Evolutionary conservation across 257 asterid species (phyloP).

Genomic region (Voacanga thouarsii): DNA sequence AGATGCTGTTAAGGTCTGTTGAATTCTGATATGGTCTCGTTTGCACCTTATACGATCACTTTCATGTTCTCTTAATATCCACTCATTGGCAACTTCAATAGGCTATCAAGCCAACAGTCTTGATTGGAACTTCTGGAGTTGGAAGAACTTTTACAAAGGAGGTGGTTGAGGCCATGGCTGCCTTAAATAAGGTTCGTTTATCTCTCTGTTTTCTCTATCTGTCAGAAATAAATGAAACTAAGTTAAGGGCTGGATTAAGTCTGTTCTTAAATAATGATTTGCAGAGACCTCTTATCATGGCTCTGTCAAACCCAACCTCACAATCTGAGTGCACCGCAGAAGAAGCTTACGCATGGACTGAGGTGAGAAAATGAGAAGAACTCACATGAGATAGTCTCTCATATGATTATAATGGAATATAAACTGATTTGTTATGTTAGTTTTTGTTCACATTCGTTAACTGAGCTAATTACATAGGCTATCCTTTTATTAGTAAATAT

Average conservation of each 20-base stretch:
- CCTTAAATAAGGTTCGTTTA: slow-evolving; percentile 55
- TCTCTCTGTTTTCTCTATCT: not conserved
- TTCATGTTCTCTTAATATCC: slow-evolving; percentile 3
- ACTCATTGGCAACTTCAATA: slow-evolving; percentile 23
- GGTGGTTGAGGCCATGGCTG: slow-evolving; percentile 81
- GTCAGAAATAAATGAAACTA: not conserved
- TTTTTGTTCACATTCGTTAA: not conserved
- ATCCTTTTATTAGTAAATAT: slow-evolving; percentile 1
- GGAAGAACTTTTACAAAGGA: slow-evolving; percentile 83
- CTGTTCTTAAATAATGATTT: slow-evolving; percentile 21
- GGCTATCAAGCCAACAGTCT: slow-evolving; percentile 85
- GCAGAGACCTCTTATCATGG: slow-evolving; percentile 94
- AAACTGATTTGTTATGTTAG: not conserved
- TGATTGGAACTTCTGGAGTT: slow-evolving; percentile 94
- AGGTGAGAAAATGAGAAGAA: slow-evolving; percentile 38
- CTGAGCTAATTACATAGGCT: not conserved
- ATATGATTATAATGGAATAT: not conserved
- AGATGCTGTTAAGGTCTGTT: slow-evolving; percentile 80
- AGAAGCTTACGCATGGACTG: slow-evolving; percentile 88
- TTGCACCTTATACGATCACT: not conserved
- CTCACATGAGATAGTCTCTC: not conserved
- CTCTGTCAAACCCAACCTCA: slow-evolving; percentile 93
- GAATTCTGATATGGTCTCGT: not conserved
- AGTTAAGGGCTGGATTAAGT: slow-evolving; percentile 4
- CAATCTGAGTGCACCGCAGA: slow-evolving; percentile 99